Percentiles rank a stretch among this genome's conserved stretches.
Conservation (phyloP, 2,329 filamentous ascomycete species). For the Aspergillus fructus region DNA sequence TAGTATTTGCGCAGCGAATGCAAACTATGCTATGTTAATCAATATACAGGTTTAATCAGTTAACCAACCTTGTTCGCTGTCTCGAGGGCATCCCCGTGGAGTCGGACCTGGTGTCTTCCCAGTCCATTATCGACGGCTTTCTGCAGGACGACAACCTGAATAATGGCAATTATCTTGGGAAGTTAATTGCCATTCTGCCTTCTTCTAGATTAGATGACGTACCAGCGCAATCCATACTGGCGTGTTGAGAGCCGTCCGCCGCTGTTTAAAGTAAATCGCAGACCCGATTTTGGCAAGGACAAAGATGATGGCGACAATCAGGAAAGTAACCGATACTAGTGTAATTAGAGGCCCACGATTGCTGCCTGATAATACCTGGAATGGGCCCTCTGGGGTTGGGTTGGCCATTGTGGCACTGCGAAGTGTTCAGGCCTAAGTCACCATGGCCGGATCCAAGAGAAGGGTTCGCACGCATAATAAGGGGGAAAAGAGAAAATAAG, state of each 20-base stretch:
- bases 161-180: constrained; percentile 11
- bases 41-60: too few species aligned
- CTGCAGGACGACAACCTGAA: constrained; percentile 11
- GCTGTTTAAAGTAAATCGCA: constrained; percentile 18
- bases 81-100: constrained; percentile 1
- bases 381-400: not conserved
- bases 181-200: too few species aligned
- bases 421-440: not conserved
- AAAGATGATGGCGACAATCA: constrained; percentile 16
- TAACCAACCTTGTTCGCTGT: constrained; percentile 10
- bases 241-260: constrained; percentile 12
- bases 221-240: constrained; percentile 18
- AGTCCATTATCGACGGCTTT: constrained; percentile 15
- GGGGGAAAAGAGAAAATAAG: not conserved
- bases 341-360: constrained; percentile 15
- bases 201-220: too few species aligned
- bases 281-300: constrained; percentile 14
- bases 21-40: constrained; percentile 1
- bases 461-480: not conserved
- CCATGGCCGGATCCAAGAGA: not conserved
- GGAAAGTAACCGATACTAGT: constrained; percentile 12
- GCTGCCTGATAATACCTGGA: constrained; percentile 9
- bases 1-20: constrained; percentile 12
- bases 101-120: constrained; percentile 6
- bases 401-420: constrained; percentile 8